Base-by-base conservation (phyloP, 2,329 filamentous ascomycete species). In the Penicillium sclerotigenum region DNA sequence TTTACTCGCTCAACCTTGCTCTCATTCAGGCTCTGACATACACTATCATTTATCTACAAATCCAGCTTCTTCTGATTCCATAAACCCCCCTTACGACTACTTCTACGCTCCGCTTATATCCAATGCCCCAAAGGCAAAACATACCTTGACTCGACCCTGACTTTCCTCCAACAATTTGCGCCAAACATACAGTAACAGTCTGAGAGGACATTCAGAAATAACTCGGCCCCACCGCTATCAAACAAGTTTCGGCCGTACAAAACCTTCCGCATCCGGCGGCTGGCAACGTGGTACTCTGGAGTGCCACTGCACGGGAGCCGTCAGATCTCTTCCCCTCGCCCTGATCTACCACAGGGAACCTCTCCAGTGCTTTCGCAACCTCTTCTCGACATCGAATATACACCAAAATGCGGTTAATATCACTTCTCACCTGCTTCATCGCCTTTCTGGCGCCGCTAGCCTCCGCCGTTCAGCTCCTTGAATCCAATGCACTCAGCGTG, bases 401-500 rank as follows among this genome's bases (percentile, higher is more conserved):
- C 57, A 60, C 59, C 65, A 70, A 54, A 33, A 75, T 75, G 71
- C 67, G 68, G 59, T 65, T 68, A 60, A 58, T 72, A 62, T 61
- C 71, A 37, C 56, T 72, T 43, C 62, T 74, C 31, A 62, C 72
- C 22, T 67, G 65, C 60, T 63, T 78, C 53, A 60, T 76, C 61
- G 72, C 74, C 64, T 69, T 77, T 53, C 59, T 77, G 57, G 68
- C 73, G n/a, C 71, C 83, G 49, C 75, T 83, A 57, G 81, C 79
- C 54, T 78, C 83, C 56, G 88, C 84, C 60, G 80, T 85, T 69
- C 82, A 81, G 61, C 79, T 90, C 69, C 88, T 97, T 68, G 81
- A 87, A 66, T 94, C 92, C 54, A 89, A 83, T 70, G 95, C 92
- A 33, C 83, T 97, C 65, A 91, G 90, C 74, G 83, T 88, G 45